Conservation (phyloP, 805 yeast genomes). For the Candida orba region DNA sequence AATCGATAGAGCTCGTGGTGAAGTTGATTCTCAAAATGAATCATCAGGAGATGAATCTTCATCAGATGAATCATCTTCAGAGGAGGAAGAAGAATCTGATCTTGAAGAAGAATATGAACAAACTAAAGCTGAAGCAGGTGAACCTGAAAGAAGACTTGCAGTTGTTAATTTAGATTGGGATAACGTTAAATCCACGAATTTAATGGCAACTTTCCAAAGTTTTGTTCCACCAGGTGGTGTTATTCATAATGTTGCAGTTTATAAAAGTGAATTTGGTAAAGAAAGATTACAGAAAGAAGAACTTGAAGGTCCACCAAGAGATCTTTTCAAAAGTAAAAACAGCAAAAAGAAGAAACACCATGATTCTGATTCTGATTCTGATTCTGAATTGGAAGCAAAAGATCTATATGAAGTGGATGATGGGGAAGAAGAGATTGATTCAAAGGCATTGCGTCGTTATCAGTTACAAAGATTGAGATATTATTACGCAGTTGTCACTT, state of each 20-base stretch:
- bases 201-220: constrained; percentile 81
- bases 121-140: constrained; percentile 73
- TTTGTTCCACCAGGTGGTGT: constrained; percentile 74
- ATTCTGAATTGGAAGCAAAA: constrained; percentile 54
- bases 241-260: constrained; percentile 62
- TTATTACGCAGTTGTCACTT: constrained; percentile 83
- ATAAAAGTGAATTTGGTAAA: constrained; percentile 90
- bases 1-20: constrained; percentile 65
- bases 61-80: constrained; percentile 31
- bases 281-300: constrained; percentile 87
- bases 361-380: constrained; percentile 41
- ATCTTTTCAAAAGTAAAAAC: constrained; percentile 51
- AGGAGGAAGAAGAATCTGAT: constrained; percentile 35
- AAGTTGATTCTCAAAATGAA: constrained; percentile 36
- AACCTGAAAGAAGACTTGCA: constrained; percentile 75
- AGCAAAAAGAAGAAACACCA: constrained; percentile 34
- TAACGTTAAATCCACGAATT: constrained; percentile 76
- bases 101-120: constrained; percentile 34
- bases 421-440: constrained; percentile 78
- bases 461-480: constrained; percentile 90
- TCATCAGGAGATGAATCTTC: constrained; percentile 27
- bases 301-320: constrained; percentile 86
- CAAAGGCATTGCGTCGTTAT: constrained; percentile 76
- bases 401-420: constrained; percentile 73
- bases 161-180: constrained; percentile 98